Evolutionary conservation across 352 stramenopile genomes (phyloP), one percentile per base, ranked within the genome.

Genomic region (Hyaloperonospora brassicae): DNA sequence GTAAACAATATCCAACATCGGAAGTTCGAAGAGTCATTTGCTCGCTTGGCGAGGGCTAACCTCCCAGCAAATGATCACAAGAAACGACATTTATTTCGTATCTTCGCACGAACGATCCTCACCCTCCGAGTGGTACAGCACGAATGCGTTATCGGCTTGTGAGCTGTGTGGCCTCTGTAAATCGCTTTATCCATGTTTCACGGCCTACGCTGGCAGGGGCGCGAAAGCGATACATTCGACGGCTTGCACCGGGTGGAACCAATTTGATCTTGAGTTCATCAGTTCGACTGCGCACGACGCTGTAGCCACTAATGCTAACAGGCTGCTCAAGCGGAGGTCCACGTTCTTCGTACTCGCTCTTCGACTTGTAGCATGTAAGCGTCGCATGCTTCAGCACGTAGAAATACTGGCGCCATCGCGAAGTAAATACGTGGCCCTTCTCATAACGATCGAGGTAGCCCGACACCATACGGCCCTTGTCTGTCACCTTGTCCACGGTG

Each of bases 221-320:
- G 7, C 79, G 73, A 52, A 87, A 89, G 43, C 79, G 79, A 55
- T 86, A 70, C 75, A 86, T 86, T 60, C 47, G 47, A 41, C 67
- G 71, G 0, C 76, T 75, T 2, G 79, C 71, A 51, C 86, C 76
- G 9, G 79, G 76, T 11, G 79, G 74, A 21, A 89, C 62, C 46
- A 89, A 47, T 59, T 89, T 89, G 59, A 89, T 85, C 55, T 89
- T 89, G 55, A 85, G 76, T 39, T 89, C 76, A 55, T 89, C 79
- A 10, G 79, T 87, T 41, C 76, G 79, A 41, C 76, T 87, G 25
- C 76, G 76, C 31, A 86, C 68, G 11, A 89, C 73, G 17, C 59
- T 79, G 62, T 79, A 87, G n/a, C 76, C 79, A 23, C 73, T 83
- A 53, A 89, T 68, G 25, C 61, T 73, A 39, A 86, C 59, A 6